These are phyloP conservation scores for Blastocystis hominis DNA, from an alignment of 352 stramenopile genomes.

Conservation along the genomic window DNA sequence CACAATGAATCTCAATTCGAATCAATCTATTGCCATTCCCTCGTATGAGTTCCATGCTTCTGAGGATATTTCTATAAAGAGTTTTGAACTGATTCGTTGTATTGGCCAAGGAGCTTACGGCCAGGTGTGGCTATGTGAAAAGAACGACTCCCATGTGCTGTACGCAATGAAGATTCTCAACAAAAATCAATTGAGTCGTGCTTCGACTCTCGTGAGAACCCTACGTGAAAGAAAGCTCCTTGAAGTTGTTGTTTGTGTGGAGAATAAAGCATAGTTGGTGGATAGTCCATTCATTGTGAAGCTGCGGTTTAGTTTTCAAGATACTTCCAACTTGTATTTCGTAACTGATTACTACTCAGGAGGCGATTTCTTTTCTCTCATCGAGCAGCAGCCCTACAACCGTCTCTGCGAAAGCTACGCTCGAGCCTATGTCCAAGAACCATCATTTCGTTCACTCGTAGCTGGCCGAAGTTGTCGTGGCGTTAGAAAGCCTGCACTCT, in stretches of 20 bases:
- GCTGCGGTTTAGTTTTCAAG: conserved; percentile 76
- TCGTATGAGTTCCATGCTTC: conserved; percentile 15
- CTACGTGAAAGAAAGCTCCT: conserved; percentile 24
- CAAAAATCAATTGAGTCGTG: neutral
- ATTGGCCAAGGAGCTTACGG: conserved; percentile 57
- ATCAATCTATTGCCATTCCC: conserved; percentile 1
- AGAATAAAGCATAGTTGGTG: conserved; percentile 59
- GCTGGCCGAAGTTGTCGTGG: conserved; percentile 70
- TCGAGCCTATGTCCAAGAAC: conserved; percentile 66
- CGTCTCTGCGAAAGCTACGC: conserved; percentile 67
- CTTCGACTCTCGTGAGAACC: neutral
- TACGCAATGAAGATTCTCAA: conserved; percentile 56
- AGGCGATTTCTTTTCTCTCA: conserved; percentile 72
- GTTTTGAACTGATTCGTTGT: conserved; percentile 50
- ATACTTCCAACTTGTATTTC: conserved; percentile 73
- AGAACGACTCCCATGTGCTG: conserved; percentile 39
- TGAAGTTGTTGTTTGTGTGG: neutral
- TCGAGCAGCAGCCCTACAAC: conserved; percentile 68
- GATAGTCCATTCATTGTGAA: conserved; percentile 76
- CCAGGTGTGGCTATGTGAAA: conserved; percentile 51
- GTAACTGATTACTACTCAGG: conserved; percentile 79
- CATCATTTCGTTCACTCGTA: neutral
- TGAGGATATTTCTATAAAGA: neutral
- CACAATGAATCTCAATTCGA: neutral
- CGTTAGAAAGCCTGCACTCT: conserved; percentile 72